These are phyloP conservation scores for Entomortierella parvispora DNA, from an alignment of 192 early-diverging fungal genomes.

Conservation along the genomic window DNA sequence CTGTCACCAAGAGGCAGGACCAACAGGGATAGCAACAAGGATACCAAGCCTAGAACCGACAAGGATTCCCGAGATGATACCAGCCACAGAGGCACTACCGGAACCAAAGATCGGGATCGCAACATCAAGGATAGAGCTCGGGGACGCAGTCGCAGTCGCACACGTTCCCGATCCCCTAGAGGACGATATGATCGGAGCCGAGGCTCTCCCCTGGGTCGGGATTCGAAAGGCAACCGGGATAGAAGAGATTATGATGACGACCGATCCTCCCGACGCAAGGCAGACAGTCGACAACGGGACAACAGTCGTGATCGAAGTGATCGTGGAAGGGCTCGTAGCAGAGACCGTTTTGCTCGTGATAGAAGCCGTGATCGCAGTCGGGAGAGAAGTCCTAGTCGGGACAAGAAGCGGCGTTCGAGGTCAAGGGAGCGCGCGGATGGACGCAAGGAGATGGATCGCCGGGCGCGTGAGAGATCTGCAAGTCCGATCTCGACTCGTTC, in stretches of 20 bases:
- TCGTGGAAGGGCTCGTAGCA: constrained; percentile 32
- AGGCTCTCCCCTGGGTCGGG: constrained; percentile 23
- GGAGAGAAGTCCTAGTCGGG: constrained; percentile 38
- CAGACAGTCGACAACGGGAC: constrained; percentile 31
- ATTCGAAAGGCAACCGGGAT: constrained; percentile 33
- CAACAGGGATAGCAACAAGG: constrained; percentile 25
- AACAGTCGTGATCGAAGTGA: constrained; percentile 37
- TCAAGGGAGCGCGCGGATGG: constrained; percentile 28
- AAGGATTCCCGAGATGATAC: constrained; percentile 26
- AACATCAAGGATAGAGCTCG: constrained; percentile 28
- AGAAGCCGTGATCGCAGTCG: constrained; percentile 22
- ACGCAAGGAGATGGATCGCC: constrained; percentile 36
- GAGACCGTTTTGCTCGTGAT: constrained; percentile 39
- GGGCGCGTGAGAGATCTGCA: constrained; percentile 20
- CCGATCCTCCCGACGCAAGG: constrained; percentile 27
- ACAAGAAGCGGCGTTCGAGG: constrained; percentile 31
- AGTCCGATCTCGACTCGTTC: constrained; percentile 6
- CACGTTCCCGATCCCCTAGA: constrained; percentile 42
- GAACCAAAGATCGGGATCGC: constrained; percentile 9
- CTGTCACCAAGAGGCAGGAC: constrained; percentile 19
- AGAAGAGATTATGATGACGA: constrained; percentile 46
- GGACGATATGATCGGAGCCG: constrained; percentile 40
- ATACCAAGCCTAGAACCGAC: constrained; percentile 24
- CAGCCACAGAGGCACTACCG: not conserved
- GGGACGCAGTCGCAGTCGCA: constrained; percentile 30